Evolutionary conservation across 164 flowering plant species (phyloP), one percentile per base, ranked within the genome.

Genomic region (Vitis amurensis): DNA sequence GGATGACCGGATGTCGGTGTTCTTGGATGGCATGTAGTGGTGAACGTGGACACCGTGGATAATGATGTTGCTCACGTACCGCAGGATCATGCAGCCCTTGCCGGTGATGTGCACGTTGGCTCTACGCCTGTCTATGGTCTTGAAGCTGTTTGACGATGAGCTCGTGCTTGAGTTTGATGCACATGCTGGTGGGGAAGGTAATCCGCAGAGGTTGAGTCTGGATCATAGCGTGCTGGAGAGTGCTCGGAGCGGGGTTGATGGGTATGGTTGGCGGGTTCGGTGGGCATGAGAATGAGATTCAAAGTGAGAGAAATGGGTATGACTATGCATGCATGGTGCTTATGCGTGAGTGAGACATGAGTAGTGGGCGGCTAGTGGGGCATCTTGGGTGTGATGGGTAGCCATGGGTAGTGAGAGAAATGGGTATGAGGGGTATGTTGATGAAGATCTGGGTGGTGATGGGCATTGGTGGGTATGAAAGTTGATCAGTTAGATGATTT

Each of bases 41-140:
- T 89, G 90, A 56, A 92, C 67, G 70, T 87, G 86, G 66, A 92
- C 62, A 73, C 86, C 85, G 80, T 92, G 97, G 75, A 90, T 83
- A 71, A 92, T 90, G 14, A 92, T 73, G 68, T 92, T 87, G 70
- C 79, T 79, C 5, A 89, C 81, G 58, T 79, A 81, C 66, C 89
- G 91, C 3, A 90, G 56, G 1, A 91, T 88, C 3, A 92, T 70
- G 77, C 97, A 90, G 0, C 89, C 94, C 10, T 85, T 80, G 68
- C 91, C 89, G 7, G 82, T 80, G 31, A 92, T 78, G 74, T 88
- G 86, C 12, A 90, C 88, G 44, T 82, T 80, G 6, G 88, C 85
- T 8, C 97, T 94, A 0, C 97, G 89, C 9, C 96, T 94, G 72
- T 92, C 97, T 61, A 92, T 77, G 61, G 97, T 90, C 78, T 90